phyloP scores from a whole-genome alignment of 257 asterid genomes.

The Paraleonurus japonicus region DNA sequence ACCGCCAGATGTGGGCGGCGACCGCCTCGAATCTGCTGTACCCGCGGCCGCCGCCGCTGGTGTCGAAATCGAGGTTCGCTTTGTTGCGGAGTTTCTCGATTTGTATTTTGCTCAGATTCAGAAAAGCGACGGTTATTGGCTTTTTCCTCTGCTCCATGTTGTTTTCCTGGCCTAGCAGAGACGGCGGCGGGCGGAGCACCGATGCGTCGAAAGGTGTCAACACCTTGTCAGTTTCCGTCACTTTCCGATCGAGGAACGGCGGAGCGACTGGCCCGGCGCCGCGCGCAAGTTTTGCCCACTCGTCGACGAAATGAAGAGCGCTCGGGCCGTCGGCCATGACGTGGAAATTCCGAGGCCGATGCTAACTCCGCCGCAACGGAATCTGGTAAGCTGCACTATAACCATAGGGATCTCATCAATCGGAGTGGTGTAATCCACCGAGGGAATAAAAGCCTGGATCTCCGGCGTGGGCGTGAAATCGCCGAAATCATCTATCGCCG shows the following conservation, averaged over 20 bases:
- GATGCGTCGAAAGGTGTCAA: conserved; percentile 36
- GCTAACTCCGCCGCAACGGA: conserved; percentile 53
- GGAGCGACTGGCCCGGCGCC: conserved; percentile 21
- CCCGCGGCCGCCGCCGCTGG: conserved; percentile 22
- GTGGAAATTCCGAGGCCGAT: conserved; percentile 49
- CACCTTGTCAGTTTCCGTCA: conserved; percentile 24
- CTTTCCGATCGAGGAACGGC: conserved; percentile 39
- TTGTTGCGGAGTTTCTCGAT: conserved; percentile 46
- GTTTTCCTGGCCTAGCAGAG: conserved; percentile 37
- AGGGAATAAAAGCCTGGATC: conserved; percentile 41
- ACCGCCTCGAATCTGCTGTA: conserved; percentile 64
- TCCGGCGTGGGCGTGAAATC: conserved; percentile 51
- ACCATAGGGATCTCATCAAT: conserved; percentile 44
- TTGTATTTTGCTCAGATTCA: conserved; percentile 34
- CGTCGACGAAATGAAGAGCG: conserved; percentile 45
- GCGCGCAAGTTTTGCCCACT: conserved; percentile 45
- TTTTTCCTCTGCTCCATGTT: conserved; percentile 42
- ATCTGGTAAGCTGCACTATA: conserved; percentile 47
- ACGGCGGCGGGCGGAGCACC: conserved; percentile 48
- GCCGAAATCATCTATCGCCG: conserved; percentile 46
- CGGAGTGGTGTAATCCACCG: conserved; percentile 50
- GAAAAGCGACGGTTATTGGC: conserved; percentile 37
- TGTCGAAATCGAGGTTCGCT: conserved; percentile 32
- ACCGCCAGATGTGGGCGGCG: conserved; percentile 82
- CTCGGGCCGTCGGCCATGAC: conserved; percentile 58